Evolutionary conservation across 2,329 filamentous ascomycete genomes (phyloP).

Genomic region (Neofusicoccum sp.): DNA sequence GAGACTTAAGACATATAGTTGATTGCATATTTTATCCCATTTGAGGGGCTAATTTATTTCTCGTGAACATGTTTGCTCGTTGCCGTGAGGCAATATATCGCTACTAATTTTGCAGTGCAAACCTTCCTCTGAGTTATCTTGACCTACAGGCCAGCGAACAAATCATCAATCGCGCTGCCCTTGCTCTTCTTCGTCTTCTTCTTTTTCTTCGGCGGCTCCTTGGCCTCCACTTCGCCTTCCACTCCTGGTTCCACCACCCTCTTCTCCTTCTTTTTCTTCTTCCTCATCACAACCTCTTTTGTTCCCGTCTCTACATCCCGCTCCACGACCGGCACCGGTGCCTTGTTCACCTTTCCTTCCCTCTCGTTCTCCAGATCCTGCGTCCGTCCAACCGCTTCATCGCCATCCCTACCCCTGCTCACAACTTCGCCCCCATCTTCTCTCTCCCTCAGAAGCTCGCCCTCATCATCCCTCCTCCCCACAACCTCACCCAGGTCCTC

Average conservation of each 20-base stretch:
- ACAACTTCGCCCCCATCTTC: background rate
- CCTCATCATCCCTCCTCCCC: background rate
- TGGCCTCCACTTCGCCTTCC: background rate
- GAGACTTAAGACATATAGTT: too few species aligned
- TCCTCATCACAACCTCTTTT: background rate
- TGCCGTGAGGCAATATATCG: too few species aligned
- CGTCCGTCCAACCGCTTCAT: too few species aligned
- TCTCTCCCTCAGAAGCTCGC: background rate
- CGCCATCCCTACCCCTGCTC: background rate
- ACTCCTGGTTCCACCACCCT: background rate
- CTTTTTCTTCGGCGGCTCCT: constrained; percentile 11
- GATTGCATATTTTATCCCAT: too few species aligned
- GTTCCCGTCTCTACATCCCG: background rate
- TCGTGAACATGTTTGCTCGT: too few species aligned
- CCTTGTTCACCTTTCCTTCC: background rate
- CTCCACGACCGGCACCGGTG: background rate
- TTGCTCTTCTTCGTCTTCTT: constrained; percentile 16
- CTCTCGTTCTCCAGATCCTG: background rate
- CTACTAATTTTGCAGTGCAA: too few species aligned
- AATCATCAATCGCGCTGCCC: constrained; percentile 10
- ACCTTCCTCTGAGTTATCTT: too few species aligned
- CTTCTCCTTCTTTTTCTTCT: constrained; percentile 1
- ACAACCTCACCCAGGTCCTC: background rate
- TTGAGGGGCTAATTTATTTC: too few species aligned
- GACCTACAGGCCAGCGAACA: constrained; percentile 16